phyloP scores from a whole-genome alignment of 805 yeast species.

The Yamadazyma phyllophila region DNA sequence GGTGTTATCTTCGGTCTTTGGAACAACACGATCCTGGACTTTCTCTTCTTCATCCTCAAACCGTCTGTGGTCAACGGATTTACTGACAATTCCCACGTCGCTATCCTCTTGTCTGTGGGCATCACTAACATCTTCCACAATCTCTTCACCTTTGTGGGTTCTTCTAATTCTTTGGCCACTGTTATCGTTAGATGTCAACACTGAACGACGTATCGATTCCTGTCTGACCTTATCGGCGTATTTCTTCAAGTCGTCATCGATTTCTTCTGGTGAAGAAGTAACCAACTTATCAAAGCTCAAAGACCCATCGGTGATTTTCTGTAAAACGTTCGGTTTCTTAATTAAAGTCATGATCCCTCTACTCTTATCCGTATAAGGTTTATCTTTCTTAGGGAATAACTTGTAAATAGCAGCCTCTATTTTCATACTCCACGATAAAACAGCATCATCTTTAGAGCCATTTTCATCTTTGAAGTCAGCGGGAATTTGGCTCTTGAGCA shows the following conservation, averaged over 20 bases:
- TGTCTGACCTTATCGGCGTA: conserved; percentile 70
- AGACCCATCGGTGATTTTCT: conserved; percentile 52
- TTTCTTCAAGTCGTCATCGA: conserved; percentile 72
- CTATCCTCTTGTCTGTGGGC: conserved; percentile 26
- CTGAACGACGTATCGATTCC: conserved; percentile 65
- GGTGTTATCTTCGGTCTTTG: neutral
- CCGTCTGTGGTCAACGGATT: conserved; percentile 37
- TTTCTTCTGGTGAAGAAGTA: conserved; percentile 65
- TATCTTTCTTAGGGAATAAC: conserved; percentile 29
- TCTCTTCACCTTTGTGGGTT: conserved; percentile 86
- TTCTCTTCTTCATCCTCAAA: conserved; percentile 22
- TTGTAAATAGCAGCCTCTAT: conserved; percentile 51
- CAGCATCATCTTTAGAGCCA: conserved; percentile 29
- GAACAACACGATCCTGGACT: neutral
- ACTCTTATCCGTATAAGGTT: conserved; percentile 62
- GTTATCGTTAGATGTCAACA: conserved; percentile 54
- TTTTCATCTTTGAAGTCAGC: conserved; percentile 22
- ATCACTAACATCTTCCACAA: conserved; percentile 48
- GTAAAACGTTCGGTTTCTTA: conserved; percentile 57
- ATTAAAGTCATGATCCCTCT: conserved; percentile 48
- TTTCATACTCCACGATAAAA: conserved; percentile 46
- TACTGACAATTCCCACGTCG: conserved; percentile 27
- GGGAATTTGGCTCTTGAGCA: conserved; percentile 43
- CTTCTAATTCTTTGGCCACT: conserved; percentile 64
- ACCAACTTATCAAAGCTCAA: conserved; percentile 60